phyloP scores from a whole-genome alignment of 2,329 filamentous ascomycete genomes.

The Ceratocystiopsis brevicomis region DNA sequence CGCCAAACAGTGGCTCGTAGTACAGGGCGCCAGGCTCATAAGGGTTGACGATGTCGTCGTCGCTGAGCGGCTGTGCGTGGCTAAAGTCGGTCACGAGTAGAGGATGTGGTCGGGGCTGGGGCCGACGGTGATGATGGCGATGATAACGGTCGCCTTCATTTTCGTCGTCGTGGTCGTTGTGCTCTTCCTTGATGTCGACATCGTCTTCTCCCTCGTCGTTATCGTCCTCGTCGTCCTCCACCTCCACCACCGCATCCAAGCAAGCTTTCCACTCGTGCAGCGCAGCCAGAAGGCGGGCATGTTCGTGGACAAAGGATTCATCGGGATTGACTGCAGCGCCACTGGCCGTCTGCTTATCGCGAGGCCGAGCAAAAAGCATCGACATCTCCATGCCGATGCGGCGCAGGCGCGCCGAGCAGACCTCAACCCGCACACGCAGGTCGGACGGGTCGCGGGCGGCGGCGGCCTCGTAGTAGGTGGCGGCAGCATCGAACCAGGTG shows the following conservation, averaged over 20 bases:
- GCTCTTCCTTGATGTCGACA: neutral
- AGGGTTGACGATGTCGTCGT: constrained; percentile 55
- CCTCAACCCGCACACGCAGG: constrained; percentile 46
- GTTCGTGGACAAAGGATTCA: constrained; percentile 46
- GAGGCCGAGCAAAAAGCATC: constrained; percentile 54
- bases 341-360: constrained; percentile 30
- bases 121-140: neutral
- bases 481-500: constrained; percentile 56
- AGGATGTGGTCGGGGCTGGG: neutral
- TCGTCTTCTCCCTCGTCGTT: neutral
- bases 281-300: constrained; percentile 29
- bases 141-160: neutral
- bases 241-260: constrained; percentile 16
- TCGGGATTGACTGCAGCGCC: constrained; percentile 14
- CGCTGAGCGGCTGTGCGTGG: constrained; percentile 28
- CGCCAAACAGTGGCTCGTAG: constrained; percentile 48
- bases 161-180: neutral
- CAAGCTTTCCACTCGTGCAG: constrained; percentile 29
- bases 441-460: constrained; percentile 39
- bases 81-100: constrained; percentile 43
- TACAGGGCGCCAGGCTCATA: constrained; percentile 53
- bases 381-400: constrained; percentile 67
- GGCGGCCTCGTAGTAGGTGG: constrained; percentile 43
- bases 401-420: constrained; percentile 45
- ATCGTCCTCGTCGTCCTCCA: neutral